Conservation (phyloP, 2,329 filamentous ascomycete species). For the Colletotrichum endophyticum region DNA sequence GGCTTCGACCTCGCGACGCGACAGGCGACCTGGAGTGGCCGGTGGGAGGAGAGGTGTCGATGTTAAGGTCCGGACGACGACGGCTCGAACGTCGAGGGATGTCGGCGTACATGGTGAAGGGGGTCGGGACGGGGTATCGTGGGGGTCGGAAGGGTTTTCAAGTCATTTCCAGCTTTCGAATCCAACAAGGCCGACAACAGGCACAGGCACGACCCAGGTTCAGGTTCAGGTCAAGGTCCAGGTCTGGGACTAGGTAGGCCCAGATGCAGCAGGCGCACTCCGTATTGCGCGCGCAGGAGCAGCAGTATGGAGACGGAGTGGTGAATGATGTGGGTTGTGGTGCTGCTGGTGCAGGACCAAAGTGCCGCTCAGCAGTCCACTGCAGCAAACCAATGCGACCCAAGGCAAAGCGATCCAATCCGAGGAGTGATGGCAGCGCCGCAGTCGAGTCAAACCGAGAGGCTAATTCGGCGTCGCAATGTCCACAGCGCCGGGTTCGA, state of each 20-base stretch:
- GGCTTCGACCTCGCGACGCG: slow-evolving; percentile 4
- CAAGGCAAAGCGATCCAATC: background rate
- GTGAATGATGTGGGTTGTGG: background rate
- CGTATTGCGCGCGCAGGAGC: background rate
- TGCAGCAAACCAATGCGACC: background rate
- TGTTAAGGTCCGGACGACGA: slow-evolving; percentile 24
- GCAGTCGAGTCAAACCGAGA: background rate
- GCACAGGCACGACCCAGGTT: background rate
- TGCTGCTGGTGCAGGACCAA: background rate
- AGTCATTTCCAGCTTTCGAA: slow-evolving; percentile 16
- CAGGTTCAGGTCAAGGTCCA: background rate
- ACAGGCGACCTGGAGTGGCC: slow-evolving; percentile 1
- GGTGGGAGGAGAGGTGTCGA: slow-evolving; percentile 19
- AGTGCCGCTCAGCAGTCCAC: background rate
- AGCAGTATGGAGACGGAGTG: background rate
- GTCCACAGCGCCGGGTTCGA: slow-evolving; percentile 12
- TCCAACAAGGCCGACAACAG: background rate
- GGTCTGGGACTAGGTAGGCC: background rate
- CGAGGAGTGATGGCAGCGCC: background rate
- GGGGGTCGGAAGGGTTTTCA: slow-evolving; percentile 16
- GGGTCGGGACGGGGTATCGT: slow-evolving; percentile 2
- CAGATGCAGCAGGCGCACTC: background rate
- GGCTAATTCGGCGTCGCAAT: slow-evolving; percentile 13
- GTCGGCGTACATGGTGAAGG: slow-evolving; percentile 19
- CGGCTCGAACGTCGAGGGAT: slow-evolving; percentile 17